Percentiles rank a stretch among this genome's conserved stretches.
These are phyloP conservation scores for Magnaporthiopsis rhizophila DNA, from an alignment of 2,329 filamentous ascomycete species.

Conservation along the genomic window DNA sequence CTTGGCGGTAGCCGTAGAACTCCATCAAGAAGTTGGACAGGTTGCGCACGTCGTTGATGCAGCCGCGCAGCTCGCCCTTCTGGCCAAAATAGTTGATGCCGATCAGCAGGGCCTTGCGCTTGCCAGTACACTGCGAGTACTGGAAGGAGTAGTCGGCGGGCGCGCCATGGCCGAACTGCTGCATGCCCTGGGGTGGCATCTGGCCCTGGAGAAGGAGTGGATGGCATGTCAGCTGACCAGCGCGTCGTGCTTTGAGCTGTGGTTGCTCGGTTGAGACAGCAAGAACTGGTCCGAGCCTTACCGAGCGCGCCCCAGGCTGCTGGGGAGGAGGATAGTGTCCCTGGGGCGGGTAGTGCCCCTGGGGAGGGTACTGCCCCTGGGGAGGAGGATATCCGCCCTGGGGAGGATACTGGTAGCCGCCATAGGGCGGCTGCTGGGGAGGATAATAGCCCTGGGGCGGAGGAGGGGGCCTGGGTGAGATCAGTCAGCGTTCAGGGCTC, in stretches of 20 bases:
- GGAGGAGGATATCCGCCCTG: constrained; percentile 13
- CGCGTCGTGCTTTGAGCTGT: too few species aligned
- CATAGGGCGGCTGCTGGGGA: constrained; percentile 8
- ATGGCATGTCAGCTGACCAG: too few species aligned
- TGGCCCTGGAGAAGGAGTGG: too few species aligned
- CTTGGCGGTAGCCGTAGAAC: constrained; percentile 84
- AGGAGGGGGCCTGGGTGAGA: not conserved
- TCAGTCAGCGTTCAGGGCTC: not conserved
- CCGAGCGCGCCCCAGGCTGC: too few species aligned
- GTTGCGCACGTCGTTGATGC: constrained; percentile 96
- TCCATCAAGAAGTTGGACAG: constrained; percentile 87
- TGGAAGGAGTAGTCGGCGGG: constrained; percentile 67
- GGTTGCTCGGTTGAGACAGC: too few species aligned
- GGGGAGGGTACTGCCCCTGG: constrained; percentile 6
- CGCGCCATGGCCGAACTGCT: constrained; percentile 53
- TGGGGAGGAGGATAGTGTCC: constrained; percentile 3
- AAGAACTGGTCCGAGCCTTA: too few species aligned
- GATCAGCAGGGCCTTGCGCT: constrained; percentile 81
- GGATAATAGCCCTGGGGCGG: constrained; percentile 10
- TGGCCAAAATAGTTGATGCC: constrained; percentile 97
- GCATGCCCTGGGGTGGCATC: constrained; percentile 35
- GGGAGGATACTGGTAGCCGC: constrained; percentile 15
- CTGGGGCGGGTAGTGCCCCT: constrained; percentile 10
- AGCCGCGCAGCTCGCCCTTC: constrained; percentile 80
- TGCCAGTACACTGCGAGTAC: constrained; percentile 85